Evolutionary conservation across 2,329 filamentous ascomycete genomes (phyloP), one percentile per base, ranked within the genome.

Genomic region (Fusarium sp.): DNA sequence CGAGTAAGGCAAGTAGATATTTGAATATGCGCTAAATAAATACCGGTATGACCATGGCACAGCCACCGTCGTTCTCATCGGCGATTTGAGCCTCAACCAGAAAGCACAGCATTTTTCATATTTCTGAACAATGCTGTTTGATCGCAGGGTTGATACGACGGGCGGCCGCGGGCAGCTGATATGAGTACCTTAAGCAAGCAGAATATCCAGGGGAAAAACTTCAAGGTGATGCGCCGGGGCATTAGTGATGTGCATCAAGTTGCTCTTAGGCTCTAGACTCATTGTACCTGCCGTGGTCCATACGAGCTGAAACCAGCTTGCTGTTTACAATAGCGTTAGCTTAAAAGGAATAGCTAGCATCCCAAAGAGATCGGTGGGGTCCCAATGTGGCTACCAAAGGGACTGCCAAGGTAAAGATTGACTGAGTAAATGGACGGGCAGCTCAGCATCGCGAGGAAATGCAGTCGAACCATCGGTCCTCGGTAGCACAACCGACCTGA

Each of bases 51-150:
- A 20, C 37, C 37, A 43, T 52, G 39, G 21, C 29, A 38, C 38
- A 39, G 26, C 28, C 46, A 24, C 26, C 29, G 47, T 59, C 52
- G 47, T 35, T 28, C 43, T 62, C 55, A 55, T 60, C 56, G 52
- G 43, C 46, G 55, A 57, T 66, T 70, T 74, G 61, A 74, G 63
- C 60, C 71, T 73, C 71, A 72, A 64, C 24, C 48, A 48, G 47
- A 38, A 31, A 49, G 50, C 43, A 57, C 18, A 43, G 35, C 15
- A 29, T 29, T 29, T 28, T 62, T 57, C 58, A 29, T 59, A 18
- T 28, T 55, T 53, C 53, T 57, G 39, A 50, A 59, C 44, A 57
- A 52, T 58, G 44, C 42, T 57, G 53, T 50, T 48, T 42, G 31
- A 39, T 46, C 37, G 49, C 23, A 54, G 53, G 31, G 49, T 42